These are phyloP conservation scores for Aspergillus hancockii DNA, from an alignment of 495 filamentous ascomycete genomes.

Conservation along the genomic window DNA sequence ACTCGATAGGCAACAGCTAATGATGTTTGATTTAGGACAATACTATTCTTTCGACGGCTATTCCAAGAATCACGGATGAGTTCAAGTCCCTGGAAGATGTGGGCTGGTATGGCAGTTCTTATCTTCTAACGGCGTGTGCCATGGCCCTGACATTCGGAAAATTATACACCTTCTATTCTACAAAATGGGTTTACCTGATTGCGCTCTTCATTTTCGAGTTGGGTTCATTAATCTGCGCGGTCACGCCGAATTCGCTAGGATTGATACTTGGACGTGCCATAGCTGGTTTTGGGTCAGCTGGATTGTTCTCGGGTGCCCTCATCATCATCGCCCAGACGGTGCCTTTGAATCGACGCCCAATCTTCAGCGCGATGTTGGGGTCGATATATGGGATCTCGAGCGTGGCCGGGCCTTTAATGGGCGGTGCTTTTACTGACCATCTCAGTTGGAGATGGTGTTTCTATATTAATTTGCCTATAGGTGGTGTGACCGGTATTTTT, in stretches of 20 bases:
- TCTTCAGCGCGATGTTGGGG: conserved; percentile 74
- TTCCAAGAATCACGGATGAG: conserved; percentile 78
- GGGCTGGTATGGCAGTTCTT: conserved; percentile 75
- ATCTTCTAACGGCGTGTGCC: conserved; percentile 71
- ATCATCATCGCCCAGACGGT: conserved; percentile 78
- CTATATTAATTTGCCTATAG: conserved; percentile 68
- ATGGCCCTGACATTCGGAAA: conserved; percentile 76
- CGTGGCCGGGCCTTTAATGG: conserved; percentile 69
- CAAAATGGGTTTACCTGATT: conserved; percentile 70
- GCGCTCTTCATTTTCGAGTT: conserved; percentile 80
- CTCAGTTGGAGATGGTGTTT: conserved; percentile 65
- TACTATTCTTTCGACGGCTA: conserved; percentile 83
- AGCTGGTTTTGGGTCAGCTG: conserved; percentile 80
- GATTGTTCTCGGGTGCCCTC: conserved; percentile 79
- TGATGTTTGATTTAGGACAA: conserved; percentile 49
- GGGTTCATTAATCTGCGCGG: conserved; percentile 81
- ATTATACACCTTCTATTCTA: conserved; percentile 75
- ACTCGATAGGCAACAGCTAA: too few relatives aligned
- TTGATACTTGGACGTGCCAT: conserved; percentile 85
- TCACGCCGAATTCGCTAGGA: conserved; percentile 69
- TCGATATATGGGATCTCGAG: conserved; percentile 79
- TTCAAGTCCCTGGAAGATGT: conserved; percentile 76
- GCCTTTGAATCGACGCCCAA: conserved; percentile 67
- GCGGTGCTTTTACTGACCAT: conserved; percentile 63
- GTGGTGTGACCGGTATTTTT: conserved; percentile 61